A percentile compares a stretch with the other conserved stretches of the same genome.
phyloP scores from a whole-genome alignment of 2,329 filamentous ascomycete species.

The Rhexocercosporidium sp. region DNA sequence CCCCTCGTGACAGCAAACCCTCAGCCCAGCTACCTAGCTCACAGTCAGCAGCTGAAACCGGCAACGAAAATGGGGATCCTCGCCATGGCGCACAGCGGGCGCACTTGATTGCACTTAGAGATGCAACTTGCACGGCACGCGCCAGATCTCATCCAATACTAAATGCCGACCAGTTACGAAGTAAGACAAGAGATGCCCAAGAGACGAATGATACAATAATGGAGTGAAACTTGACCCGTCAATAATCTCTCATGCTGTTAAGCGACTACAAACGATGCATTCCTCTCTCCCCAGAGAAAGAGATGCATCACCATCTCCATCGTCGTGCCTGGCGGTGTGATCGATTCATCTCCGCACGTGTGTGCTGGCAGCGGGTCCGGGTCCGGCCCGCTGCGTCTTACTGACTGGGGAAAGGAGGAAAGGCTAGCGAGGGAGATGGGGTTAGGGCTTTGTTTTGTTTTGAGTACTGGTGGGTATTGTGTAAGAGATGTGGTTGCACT shows the following conservation, averaged over 20 bases:
- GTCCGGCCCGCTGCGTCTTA: constrained; percentile 7
- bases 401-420: background rate
- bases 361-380: constrained; percentile 2
- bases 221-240: background rate
- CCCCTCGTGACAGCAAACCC: constrained; percentile 2
- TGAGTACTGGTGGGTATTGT: background rate
- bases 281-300: background rate
- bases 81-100: background rate
- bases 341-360: constrained; percentile 11
- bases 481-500: background rate
- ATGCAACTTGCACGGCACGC: background rate
- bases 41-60: background rate
- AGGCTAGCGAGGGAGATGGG: background rate
- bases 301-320: background rate
- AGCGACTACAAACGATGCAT: background rate
- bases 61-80: constrained; percentile 3
- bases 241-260: background rate
- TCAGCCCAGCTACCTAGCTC: no score
- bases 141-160: background rate
- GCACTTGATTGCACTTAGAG: background rate
- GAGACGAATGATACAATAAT: background rate
- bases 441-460: background rate
- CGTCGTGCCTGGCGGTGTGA: background rate
- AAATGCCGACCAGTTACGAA: background rate
- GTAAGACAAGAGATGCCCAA: background rate